Percentiles rank a stretch among this genome's conserved stretches.
phyloP scores from a whole-genome alignment of 1,284 basidiomycete genomes.

The Rhodotorula sp. region DNA sequence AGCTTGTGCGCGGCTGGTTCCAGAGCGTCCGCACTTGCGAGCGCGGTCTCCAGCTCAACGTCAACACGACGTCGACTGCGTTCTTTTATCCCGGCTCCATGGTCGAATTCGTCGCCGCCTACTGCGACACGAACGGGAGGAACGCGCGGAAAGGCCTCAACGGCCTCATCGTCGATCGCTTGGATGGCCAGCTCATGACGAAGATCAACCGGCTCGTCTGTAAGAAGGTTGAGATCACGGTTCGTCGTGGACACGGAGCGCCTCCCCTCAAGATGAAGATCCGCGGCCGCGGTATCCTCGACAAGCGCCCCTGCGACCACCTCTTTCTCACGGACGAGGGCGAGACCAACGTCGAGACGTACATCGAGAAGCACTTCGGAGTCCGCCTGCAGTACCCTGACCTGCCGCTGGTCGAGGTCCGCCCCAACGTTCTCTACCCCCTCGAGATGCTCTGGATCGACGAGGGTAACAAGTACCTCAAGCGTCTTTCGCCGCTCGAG shows the following conservation, averaged over 20 bases:
- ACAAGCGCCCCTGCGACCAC: not conserved
- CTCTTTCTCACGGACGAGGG: not conserved
- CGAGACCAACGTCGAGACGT: conserved; percentile 5
- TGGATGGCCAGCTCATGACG: not conserved
- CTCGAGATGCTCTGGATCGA: conserved; percentile 14
- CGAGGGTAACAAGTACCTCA: conserved; percentile 1
- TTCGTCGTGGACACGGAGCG: not conserved
- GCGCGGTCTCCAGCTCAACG: conserved; percentile 4
- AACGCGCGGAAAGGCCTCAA: not conserved
- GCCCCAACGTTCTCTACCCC: conserved; percentile 1
- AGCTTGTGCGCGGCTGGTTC: conserved; percentile 23
- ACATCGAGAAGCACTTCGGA: conserved; percentile 3
- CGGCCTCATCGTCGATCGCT: not conserved
- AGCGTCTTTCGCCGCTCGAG: conserved; percentile 2
- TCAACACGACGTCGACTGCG: conserved; percentile 22
- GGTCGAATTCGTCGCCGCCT: not conserved
- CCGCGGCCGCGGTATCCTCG: not conserved
- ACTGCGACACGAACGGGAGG: not conserved
- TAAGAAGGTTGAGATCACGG: not conserved
- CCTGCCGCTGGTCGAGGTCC: conserved; percentile 12
- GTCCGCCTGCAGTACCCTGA: conserved; percentile 10
- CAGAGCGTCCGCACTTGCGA: conserved; percentile 12
- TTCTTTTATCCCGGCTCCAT: conserved; percentile 13
- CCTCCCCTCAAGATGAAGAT: not conserved
- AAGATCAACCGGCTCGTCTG: conserved; percentile 7